phyloP scores from a whole-genome alignment of 148 eudicot genomes.

The Oxyria digyna region DNA sequence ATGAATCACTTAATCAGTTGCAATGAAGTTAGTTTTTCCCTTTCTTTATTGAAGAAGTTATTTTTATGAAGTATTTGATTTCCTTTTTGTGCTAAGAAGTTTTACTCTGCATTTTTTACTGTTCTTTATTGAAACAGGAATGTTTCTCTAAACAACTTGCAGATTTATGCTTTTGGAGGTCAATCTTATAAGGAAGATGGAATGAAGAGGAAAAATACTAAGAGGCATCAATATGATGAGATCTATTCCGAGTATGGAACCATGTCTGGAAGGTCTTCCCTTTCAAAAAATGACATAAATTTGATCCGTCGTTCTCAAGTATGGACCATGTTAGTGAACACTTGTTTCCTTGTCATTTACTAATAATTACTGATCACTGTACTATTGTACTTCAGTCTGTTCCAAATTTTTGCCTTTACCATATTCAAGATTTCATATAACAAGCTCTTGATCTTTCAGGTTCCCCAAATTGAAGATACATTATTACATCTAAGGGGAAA shows the following conservation, averaged over 20 bases:
- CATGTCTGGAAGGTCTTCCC: constrained; percentile 25
- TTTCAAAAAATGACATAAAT: constrained; percentile 72
- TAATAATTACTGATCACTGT: constrained; percentile 3
- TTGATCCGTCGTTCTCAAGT: constrained; percentile 80
- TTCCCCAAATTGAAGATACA: constrained; percentile 90
- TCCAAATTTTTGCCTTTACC: neutral
- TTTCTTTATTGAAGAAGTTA: neutral
- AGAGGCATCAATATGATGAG: constrained; percentile 40
- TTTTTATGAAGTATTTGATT: neutral
- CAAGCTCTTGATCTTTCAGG: constrained; percentile 27
- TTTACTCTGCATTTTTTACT: neutral
- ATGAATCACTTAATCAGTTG: neutral
- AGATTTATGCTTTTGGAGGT: constrained; percentile 40
- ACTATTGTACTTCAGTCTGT: neutral
- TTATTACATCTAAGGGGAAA: constrained; percentile 61
- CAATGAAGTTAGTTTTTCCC: neutral
- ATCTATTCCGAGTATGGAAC: constrained; percentile 19
- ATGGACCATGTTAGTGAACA: constrained; percentile 17
- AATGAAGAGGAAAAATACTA: constrained; percentile 49
- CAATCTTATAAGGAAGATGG: constrained; percentile 49
- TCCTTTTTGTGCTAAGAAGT: neutral
- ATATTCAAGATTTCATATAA: constrained; percentile 2
- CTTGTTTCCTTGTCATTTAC: constrained; percentile 7
- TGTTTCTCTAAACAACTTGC: constrained; percentile 60
- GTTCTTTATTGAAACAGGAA: constrained; percentile 37